phyloP scores from a whole-genome alignment of 2,329 filamentous ascomycete genomes.

The Sporothrix phasma region DNA sequence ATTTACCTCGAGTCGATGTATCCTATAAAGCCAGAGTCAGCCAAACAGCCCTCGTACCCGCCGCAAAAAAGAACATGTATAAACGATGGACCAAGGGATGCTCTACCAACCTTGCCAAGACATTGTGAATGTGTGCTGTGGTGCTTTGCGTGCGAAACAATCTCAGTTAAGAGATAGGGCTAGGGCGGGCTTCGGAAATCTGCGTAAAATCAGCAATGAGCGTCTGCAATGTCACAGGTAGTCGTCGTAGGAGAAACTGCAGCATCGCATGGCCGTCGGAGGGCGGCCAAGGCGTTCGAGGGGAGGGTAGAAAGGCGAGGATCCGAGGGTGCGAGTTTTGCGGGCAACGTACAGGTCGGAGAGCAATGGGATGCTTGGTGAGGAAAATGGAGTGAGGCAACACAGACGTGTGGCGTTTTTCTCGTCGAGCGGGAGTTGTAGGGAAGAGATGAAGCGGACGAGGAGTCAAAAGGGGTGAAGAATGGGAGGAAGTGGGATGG shows the following conservation, averaged over 20 bases:
- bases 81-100: not conserved
- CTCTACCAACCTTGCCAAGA: slow-evolving; percentile 18
- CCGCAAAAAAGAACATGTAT: not conserved
- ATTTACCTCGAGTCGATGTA: slow-evolving; percentile 20
- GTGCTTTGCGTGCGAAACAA: not conserved
- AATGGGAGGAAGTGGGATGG: slow-evolving; percentile 15
- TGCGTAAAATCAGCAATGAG: not conserved
- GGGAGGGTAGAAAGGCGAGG: not conserved
- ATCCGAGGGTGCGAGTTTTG: slow-evolving; percentile 4
- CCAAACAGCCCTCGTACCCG: not conserved
- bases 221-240: slow-evolving; percentile 3
- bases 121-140: slow-evolving; percentile 14
- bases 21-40: not conserved
- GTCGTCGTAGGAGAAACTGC: not conserved
- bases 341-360: not conserved
- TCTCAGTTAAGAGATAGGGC: not conserved
- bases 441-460: not conserved
- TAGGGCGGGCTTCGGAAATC: not conserved
- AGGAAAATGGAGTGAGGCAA: not conserved
- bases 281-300: not conserved
- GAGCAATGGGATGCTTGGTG: not conserved
- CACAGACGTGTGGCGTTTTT: slow-evolving; percentile 14
- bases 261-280: not conserved
- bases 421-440: slow-evolving; percentile 5
- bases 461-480: not conserved